Conservation (phyloP, 2,329 filamentous ascomycete species). For the Diatrype stigma region DNA sequence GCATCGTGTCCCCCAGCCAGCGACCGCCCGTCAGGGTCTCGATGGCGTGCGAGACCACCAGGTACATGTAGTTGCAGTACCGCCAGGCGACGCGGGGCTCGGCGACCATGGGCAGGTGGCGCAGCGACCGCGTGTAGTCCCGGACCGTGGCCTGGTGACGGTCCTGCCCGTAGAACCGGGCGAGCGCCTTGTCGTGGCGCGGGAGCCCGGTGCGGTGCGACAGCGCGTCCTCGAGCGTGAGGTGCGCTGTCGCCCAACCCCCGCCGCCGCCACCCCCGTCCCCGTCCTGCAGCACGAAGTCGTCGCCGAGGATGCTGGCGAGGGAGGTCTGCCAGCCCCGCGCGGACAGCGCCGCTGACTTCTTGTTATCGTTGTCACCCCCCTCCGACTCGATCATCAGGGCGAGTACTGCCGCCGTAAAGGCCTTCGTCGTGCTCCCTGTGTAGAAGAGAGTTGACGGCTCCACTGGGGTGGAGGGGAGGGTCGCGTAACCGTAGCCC, state of each 20-base stretch:
- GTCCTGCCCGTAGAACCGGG: conserved; percentile 26
- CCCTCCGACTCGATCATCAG: conserved; percentile 42
- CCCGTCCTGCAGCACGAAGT: conserved; percentile 42
- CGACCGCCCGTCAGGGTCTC: conserved; percentile 37
- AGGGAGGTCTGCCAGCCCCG: conserved; percentile 44
- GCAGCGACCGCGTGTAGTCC: conserved; percentile 35
- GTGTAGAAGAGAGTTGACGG: conserved; percentile 48
- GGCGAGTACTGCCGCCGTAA: conserved; percentile 46
- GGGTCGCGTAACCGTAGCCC: conserved; percentile 39
- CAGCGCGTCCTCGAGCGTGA: conserved; percentile 50
- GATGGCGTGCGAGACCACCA: conserved; percentile 40
- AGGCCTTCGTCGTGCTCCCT: conserved; percentile 52
- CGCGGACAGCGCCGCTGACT: conserved; percentile 12
- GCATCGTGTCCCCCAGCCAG: conserved; percentile 35
- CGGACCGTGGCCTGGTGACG: conserved; percentile 27
- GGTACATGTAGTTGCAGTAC: conserved; percentile 52
- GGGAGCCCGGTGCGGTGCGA: conserved; percentile 48
- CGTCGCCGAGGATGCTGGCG: conserved; percentile 40
- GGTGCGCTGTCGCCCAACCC: conserved; percentile 37
- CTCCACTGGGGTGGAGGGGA: conserved; percentile 36
- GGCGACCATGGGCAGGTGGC: conserved; percentile 38
- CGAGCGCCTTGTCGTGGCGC: conserved; percentile 33
- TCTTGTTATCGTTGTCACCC: too few species aligned
- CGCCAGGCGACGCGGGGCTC: conserved; percentile 42
- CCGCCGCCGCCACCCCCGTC: too few species aligned